phyloP scores from a whole-genome alignment of 352 stramenopile genomes.

The Pythium coloratum region DNA sequence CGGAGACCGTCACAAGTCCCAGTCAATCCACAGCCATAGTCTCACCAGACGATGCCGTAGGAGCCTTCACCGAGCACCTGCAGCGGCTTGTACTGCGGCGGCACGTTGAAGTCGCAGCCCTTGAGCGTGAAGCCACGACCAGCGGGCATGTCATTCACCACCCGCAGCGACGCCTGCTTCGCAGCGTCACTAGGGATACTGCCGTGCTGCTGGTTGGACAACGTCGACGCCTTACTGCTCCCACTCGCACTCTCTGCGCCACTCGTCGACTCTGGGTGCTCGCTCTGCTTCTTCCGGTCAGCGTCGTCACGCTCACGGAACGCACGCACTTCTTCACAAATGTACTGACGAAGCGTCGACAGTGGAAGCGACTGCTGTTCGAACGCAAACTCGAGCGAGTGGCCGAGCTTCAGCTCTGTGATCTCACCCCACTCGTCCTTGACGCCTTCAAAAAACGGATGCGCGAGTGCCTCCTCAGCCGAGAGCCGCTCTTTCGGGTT shows the following conservation, averaged over 20 bases:
- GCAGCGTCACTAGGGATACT: not conserved
- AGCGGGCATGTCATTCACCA: slow-evolving; percentile 58
- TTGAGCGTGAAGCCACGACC: slow-evolving; percentile 81
- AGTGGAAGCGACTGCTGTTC: slow-evolving; percentile 74
- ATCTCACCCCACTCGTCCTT: slow-evolving; percentile 89
- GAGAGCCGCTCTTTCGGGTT: slow-evolving; percentile 91
- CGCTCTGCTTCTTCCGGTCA: slow-evolving; percentile 33
- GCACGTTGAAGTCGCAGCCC: slow-evolving; percentile 85
- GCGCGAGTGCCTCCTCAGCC: slow-evolving; percentile 84
- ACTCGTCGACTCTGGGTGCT: slow-evolving; percentile 14
- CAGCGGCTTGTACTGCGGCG: slow-evolving; percentile 71
- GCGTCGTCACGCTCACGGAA: slow-evolving; percentile 45
- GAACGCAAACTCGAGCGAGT: slow-evolving; percentile 86
- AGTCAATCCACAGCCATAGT: not conserved
- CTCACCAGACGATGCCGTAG: slow-evolving; percentile 91
- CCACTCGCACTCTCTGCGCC: not conserved
- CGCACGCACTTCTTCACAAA: slow-evolving; percentile 73
- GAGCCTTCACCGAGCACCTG: slow-evolving; percentile 90
- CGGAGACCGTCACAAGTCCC: not conserved
- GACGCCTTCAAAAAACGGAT: slow-evolving; percentile 89
- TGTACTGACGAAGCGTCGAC: slow-evolving; percentile 69
- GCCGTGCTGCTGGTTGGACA: slow-evolving; percentile 9
- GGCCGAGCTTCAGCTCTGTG: slow-evolving; percentile 45
- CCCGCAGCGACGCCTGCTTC: slow-evolving; percentile 9
- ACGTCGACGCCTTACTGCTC: not conserved